phyloP scores from a whole-genome alignment of 148 eudicot genomes.

The Rhododendron mucronatum region DNA sequence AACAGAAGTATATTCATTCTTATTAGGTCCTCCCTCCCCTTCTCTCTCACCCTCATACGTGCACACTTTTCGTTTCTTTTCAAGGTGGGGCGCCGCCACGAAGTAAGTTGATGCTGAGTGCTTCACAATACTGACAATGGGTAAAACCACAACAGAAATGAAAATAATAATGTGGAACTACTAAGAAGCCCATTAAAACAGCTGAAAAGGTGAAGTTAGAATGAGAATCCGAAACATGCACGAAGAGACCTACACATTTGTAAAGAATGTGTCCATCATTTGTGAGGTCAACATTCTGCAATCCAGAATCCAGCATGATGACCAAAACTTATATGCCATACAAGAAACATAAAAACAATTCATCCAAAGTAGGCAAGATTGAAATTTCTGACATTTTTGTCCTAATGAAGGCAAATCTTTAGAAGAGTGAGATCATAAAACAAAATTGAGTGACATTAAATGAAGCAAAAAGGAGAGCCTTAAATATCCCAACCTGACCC shows the following conservation, averaged over 20 bases:
- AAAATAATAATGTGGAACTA: neutral
- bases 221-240: neutral
- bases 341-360: neutral
- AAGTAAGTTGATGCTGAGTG: neutral
- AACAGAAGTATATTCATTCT: neutral
- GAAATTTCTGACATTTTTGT: neutral
- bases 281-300: neutral
- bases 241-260: neutral
- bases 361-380: neutral
- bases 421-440: neutral
- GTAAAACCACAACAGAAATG: neutral
- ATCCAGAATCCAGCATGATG: neutral
- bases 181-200: neutral
- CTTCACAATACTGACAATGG: neutral
- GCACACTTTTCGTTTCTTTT: neutral
- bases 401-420: neutral
- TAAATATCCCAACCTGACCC: neutral
- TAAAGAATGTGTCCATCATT: neutral
- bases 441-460: neutral
- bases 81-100: neutral
- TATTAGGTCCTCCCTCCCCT: neutral
- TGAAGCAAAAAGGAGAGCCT: neutral
- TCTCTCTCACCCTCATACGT: neutral
- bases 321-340: neutral
- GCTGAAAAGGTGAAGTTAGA: neutral